Evolutionary conservation across 1,284 basidiomycete genomes (phyloP).

Genomic region (Marasmius sp.): DNA sequence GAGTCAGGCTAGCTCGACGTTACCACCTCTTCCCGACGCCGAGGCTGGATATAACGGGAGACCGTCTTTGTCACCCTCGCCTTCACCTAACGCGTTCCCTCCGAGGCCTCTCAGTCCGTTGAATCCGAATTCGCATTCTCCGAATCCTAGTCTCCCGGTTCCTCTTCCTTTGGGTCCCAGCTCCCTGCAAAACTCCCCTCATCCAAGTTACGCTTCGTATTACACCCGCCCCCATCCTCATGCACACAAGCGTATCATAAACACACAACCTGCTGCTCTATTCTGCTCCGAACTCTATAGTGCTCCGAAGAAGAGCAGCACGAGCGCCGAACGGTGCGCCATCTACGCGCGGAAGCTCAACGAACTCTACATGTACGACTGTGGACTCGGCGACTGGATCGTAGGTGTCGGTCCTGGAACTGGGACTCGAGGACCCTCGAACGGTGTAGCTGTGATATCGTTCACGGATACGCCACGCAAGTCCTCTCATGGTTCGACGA

Average conservation of each 20-base stretch:
- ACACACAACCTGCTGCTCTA: slow-evolving; percentile 72
- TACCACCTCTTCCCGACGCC: neutral
- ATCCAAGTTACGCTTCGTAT: slow-evolving; percentile 6
- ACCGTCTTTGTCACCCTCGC: slow-evolving; percentile 25
- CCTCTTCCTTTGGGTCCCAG: neutral
- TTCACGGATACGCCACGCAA: slow-evolving; percentile 17
- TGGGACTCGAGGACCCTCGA: neutral
- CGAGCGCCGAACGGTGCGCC: slow-evolving; percentile 62
- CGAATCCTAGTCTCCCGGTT: neutral
- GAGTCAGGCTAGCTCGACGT: neutral
- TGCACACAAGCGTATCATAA: slow-evolving; percentile 39
- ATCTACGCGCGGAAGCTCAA: slow-evolving; percentile 85
- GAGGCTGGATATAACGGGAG: neutral
- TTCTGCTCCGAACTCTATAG: slow-evolving; percentile 62
- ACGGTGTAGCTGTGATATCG: neutral
- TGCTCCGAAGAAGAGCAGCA: slow-evolving; percentile 51
- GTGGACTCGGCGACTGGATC: slow-evolving; percentile 81
- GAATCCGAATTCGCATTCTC: neutral
- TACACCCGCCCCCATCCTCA: slow-evolving; percentile 14
- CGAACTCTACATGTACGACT: slow-evolving; percentile 75
- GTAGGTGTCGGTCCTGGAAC: slow-evolving; percentile 40
- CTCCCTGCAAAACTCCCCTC: slow-evolving; percentile 10
- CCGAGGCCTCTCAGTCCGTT: neutral
- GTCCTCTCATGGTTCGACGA: slow-evolving; percentile 50
- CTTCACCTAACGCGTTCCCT: slow-evolving; percentile 2